These are phyloP conservation scores for Sedum album DNA, from an alignment of 164 flowering plant species.

Conservation along the genomic window DNA sequence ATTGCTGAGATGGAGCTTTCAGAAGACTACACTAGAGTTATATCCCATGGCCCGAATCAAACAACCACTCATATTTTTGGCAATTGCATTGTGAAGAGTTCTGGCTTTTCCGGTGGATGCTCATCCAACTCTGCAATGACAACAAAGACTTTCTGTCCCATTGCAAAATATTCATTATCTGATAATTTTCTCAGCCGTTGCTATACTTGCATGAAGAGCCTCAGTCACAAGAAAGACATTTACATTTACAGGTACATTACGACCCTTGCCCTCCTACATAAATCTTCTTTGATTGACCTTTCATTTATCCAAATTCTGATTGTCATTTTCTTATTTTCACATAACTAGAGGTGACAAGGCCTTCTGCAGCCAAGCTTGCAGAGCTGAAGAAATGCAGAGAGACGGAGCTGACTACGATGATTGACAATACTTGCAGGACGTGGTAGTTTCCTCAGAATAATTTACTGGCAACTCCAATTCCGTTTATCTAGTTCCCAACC, in stretches of 20 bases:
- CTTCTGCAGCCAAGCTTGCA: conserved; percentile 49
- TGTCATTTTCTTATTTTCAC: background rate
- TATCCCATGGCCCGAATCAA: conserved; percentile 50
- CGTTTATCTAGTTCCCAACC: background rate
- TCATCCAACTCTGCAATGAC: background rate
- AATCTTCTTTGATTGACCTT: conserved; percentile 6
- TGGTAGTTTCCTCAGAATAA: background rate
- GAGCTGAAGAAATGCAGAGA: conserved; percentile 39
- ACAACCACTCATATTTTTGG: conserved; percentile 54
- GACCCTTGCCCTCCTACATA: background rate
- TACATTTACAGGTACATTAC: conserved; percentile 50
- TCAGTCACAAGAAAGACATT: conserved; percentile 41
- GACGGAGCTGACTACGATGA: conserved; percentile 26
- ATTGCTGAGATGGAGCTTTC: conserved; percentile 37
- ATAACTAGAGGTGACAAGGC: conserved; percentile 52
- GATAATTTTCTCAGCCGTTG: conserved; percentile 43
- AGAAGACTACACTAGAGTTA: conserved; percentile 37
- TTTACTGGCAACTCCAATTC: background rate
- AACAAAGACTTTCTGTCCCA: conserved; percentile 8
- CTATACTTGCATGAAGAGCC: conserved; percentile 40
- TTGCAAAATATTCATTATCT: conserved; percentile 6
- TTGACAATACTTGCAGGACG: background rate
- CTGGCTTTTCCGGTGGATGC: conserved; percentile 7
- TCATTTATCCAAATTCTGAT: background rate
- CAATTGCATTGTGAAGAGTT: conserved; percentile 38